phyloP scores from a whole-genome alignment of 225 moss, liverwort and hornwort species.

The Climacium dendroides region DNA sequence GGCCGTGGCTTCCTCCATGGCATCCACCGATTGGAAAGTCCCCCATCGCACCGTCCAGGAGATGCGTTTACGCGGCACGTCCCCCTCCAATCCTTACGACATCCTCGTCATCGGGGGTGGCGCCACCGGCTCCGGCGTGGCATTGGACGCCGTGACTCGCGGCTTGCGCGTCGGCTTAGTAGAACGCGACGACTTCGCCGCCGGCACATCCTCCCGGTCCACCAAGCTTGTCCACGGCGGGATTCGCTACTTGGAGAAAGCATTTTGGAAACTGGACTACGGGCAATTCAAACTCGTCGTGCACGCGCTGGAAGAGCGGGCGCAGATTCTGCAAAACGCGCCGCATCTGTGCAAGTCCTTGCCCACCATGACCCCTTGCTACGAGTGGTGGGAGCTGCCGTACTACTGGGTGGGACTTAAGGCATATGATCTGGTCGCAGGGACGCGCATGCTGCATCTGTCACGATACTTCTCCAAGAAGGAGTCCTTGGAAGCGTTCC shows the following conservation, averaged over 20 bases:
- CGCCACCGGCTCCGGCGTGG: slow-evolving; percentile 91
- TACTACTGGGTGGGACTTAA: slow-evolving; percentile 98
- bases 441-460: slow-evolving; percentile 79
- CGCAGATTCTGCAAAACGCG: slow-evolving; percentile 75
- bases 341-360: slow-evolving; percentile 85
- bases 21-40: slow-evolving; percentile 57
- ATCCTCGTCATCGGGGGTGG: slow-evolving; percentile 56
- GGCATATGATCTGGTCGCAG: slow-evolving; percentile 88
- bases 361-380: slow-evolving; percentile 98
- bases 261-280: slow-evolving; percentile 87
- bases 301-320: slow-evolving; percentile 84
- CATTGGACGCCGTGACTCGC: slow-evolving; percentile 84
- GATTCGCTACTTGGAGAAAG: slow-evolving; percentile 90
- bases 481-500: slow-evolving; percentile 79
- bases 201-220: slow-evolving; percentile 88
- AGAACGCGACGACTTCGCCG: slow-evolving; percentile 90
- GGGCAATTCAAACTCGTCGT: slow-evolving; percentile 92
- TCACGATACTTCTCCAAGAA: slow-evolving; percentile 77
- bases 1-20: slow-evolving; percentile 50
- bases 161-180: slow-evolving; percentile 84
- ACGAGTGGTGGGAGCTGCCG: slow-evolving; percentile 98
- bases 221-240: slow-evolving; percentile 99
- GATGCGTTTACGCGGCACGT: slow-evolving; percentile 53
- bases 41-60: slow-evolving; percentile 60
- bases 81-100: slow-evolving; percentile 43